Evolutionary conservation across 208 protist genomes (phyloP), one percentile per base, ranked within the genome.

Genomic region (Phytomonas francai): DNA sequence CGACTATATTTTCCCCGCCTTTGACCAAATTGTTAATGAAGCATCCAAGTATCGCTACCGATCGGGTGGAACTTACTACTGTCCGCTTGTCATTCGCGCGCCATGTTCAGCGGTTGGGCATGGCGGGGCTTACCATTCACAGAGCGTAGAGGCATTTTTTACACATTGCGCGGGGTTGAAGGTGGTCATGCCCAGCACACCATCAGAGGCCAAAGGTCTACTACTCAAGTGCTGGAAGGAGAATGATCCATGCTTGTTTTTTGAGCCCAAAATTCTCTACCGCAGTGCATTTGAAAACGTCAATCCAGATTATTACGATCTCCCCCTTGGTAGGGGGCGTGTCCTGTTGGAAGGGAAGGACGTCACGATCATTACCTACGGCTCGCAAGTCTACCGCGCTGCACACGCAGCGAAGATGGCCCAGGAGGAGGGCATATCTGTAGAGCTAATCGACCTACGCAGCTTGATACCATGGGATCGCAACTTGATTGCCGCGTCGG

Each of bases 1-100:
- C 5, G 98, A 99, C 82, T 99, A 99, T 83, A 99, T 99, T 58
- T 98, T 99, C 71, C 98, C 98, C 28, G 98, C 97, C 4, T 98
- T 99, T 79, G 98, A 99, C 70, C 97, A 99, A 83, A 97, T 99
- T 73, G 94, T 98, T 16, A 99, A 99, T 83, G 98, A 99, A 80
- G 97, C 98, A 29, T 96, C 97, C n/a, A 99, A 99, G 78, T 98
- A 98, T 78, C 87, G 98, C 29, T 99, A 97, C 80, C 85, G 98
- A 61, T 97, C 91, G n/a, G 97, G 96, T 31, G 84, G 88, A 56
- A 67, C 89, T 64, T 99, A 98, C 68, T 74, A 98, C 68, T 94
- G 86, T 68, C 97, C 97, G 32, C 86, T 99, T 59, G 97, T 97
- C 1, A 88, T 99, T 63, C 92, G 98, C 45, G 59, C 97, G 16